phyloP scores from a whole-genome alignment of 2,329 filamentous ascomycete genomes.

The Ascochyta fabae region DNA sequence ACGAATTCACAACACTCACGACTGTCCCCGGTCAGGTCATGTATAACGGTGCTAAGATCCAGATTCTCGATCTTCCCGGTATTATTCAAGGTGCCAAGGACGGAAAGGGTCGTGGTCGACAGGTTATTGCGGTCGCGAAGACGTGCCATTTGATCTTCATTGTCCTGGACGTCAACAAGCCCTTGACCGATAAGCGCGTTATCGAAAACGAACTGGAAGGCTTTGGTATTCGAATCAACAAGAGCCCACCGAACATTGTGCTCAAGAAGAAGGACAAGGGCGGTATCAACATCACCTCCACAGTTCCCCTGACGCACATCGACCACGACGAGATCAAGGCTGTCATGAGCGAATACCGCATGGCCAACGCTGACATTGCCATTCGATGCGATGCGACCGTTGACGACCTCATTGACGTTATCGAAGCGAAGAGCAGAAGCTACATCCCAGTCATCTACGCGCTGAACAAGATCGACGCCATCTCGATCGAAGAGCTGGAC shows the following conservation, averaged over 20 bases:
- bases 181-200: constrained; percentile 92
- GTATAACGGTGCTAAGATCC: constrained; percentile 96
- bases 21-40: constrained; percentile 95
- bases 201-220: constrained; percentile 96
- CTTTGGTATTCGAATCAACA: constrained; percentile 98
- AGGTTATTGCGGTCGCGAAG: constrained; percentile 98
- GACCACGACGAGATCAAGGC: constrained; percentile 96
- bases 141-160: constrained; percentile 99
- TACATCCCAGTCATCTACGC: constrained; percentile 99
- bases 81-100: constrained; percentile 99
- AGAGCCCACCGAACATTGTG: constrained; percentile 95
- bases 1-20: constrained; percentile 98
- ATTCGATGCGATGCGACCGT: constrained; percentile 98
- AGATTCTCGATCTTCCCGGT: constrained; percentile 97
- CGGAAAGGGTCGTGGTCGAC: constrained; percentile 93
- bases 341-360: constrained; percentile 96
- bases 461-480: constrained; percentile 98
- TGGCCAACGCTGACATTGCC: constrained; percentile 94
- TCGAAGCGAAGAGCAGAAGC: constrained; percentile 91
- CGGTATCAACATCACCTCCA: constrained; percentile 94
- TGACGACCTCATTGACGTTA: constrained; percentile 93
- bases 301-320: constrained; percentile 88
- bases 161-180: constrained; percentile 97
- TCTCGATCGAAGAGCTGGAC: constrained; percentile 97
- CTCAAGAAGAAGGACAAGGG: constrained; percentile 99